phyloP scores from a whole-genome alignment of 2,329 filamentous ascomycete species.

The Aspergillus cejpii region DNA sequence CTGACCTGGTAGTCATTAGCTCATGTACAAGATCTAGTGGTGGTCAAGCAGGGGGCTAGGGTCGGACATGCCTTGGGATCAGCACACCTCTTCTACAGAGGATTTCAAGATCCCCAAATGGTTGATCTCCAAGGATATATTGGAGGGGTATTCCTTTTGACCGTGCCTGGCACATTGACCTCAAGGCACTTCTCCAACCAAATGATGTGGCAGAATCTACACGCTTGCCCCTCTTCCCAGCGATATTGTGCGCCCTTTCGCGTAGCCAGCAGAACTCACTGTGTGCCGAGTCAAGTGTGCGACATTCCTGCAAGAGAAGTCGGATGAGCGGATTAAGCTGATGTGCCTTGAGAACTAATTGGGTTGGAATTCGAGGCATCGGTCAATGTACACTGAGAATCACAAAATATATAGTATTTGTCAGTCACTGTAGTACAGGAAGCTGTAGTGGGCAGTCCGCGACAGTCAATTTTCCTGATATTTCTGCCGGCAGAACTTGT shows the following conservation, averaged over 20 bases:
- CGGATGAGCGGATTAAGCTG: slow-evolving; percentile 34
- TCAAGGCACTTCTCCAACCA: slow-evolving; percentile 30
- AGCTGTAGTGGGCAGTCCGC: no score
- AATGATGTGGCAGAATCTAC: slow-evolving; percentile 4
- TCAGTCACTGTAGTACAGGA: no score
- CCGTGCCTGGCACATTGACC: slow-evolving; percentile 38
- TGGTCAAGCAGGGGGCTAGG: background rate
- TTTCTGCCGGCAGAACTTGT: no score
- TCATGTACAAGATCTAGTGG: background rate
- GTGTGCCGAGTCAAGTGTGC: slow-evolving; percentile 38
- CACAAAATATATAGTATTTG: no score
- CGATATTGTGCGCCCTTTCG: slow-evolving; percentile 30
- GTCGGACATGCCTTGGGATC: slow-evolving; percentile 60
- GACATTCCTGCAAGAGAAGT: slow-evolving; percentile 40
- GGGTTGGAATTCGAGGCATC: slow-evolving; percentile 42
- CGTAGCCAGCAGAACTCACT: slow-evolving; percentile 45
- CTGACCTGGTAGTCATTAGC: slow-evolving; percentile 40
- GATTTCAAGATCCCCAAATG: slow-evolving; percentile 78
- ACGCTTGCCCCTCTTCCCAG: background rate
- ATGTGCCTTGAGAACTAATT: slow-evolving; percentile 34
- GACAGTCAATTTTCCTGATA: no score
- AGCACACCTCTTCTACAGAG: slow-evolving; percentile 69
- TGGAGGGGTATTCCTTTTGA: slow-evolving; percentile 70
- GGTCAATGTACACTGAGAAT: background rate
- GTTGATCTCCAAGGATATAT: slow-evolving; percentile 82